Evolutionary conservation across 768 basidiomycete species (phyloP), one percentile per base, ranked within the genome.

Genomic region (Boletus vinaceobasis): DNA sequence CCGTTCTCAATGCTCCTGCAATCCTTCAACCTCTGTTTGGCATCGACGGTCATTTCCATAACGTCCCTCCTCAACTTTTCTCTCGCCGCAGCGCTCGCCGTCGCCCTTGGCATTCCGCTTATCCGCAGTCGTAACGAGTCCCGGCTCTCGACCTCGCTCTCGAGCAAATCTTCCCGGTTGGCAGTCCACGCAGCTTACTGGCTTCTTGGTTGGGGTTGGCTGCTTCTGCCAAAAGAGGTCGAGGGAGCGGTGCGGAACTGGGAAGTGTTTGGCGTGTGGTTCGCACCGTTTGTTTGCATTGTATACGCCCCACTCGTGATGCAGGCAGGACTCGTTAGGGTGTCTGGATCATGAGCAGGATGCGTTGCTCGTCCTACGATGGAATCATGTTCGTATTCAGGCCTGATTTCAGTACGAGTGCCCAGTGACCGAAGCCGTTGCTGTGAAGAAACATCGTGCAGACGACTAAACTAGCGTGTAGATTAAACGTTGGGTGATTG

Each of bases 21-120:
- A 60, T 76, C 88, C 0, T 74, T 92, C 56, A 88, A 88, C 61
- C 81, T 95, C 27, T 90, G 94, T 68, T 71, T 90, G 43, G 82
- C 91, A 23, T 96, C 96, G 4, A 88, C 90, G 1, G 79, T 93
- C 47, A 88, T 97, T 58, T 93, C 86, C 13, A 83, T 91, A 36
- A 85, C 85, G 29, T 87, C 92, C 15, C 86, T 97, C 55, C 83
- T 97, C 68, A 97, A 98, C 70, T 96, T 96, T 72, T 93, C 91
- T 8, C 84, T 98, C 19, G 90, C 95, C 0, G 84, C 87, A 21
- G 66, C 78, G 21, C 77, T 96, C 17, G 82, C 88, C 0, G 66
- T 88, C 27, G 62, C 82, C 9, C 77, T 93, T 17, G 84, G 85
- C 8, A 39, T 87, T 10, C 88, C 91, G 1, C 77, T 93, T n/a